Base-by-base conservation (phyloP, 83 land plant genomes). In the Diphasiastrum complanatum region DNA sequence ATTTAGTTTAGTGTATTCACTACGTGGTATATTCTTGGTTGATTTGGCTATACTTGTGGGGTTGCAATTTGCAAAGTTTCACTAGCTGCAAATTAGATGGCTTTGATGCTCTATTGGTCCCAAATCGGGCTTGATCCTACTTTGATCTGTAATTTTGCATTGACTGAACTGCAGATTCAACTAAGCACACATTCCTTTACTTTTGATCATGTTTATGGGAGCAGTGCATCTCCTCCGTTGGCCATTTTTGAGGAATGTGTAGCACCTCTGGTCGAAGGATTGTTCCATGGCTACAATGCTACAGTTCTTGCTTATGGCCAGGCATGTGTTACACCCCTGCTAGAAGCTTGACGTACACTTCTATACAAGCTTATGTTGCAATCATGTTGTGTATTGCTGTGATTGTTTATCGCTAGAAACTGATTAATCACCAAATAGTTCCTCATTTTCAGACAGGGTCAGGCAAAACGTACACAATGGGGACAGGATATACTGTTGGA, bases 221-320 rank as follows among this genome's bases (percentile, higher is more conserved):
- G 73, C 40, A 49, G 61, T 1, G 83, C 68, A 1, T 37, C 79
- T 3, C 69, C 92, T 0, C 75, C 73, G 3, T 68, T 76, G 23
- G 23, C 53, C 5, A 67, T 92, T 43, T 93, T 71, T 69, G 83
- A 83, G 51, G 78, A 83, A 50, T 93, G 99, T 68, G 89, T 81
- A 37, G 80, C 69, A 48, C 99, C 99, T 4, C 73, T 93, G n/a
- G 79, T 93, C 32, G 99, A 93, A 37, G 86, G 89, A 2, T 60
- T 93, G 12, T 81, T 93, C 37, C 77, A 79, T 56, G 99, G 97
- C 2, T 93, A 86, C 63, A 93, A 93, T 80, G 99, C 97, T 2
- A 93, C 99, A 8, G 97, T 93, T 31, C 81, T 93, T 41, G 99
- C 99, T 4, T 93, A 93, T 73, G 99, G 99, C 5, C 99, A 93